Base-by-base conservation (phyloP, 75 land plant genomes). In the Ceratopteris richardii region DNA sequence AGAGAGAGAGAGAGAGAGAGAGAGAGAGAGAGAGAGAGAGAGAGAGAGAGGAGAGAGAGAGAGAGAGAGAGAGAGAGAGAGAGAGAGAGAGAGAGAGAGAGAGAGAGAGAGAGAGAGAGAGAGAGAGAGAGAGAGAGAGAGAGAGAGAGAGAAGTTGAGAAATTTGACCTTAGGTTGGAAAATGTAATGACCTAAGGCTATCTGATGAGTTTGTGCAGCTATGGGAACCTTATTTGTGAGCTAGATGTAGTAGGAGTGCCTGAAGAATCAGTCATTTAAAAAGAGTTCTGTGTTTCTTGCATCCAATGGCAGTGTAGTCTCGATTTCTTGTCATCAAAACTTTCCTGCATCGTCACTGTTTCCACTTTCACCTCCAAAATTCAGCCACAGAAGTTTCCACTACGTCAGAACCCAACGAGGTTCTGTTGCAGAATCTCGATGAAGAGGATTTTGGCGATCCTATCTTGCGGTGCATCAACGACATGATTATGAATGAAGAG, bases 401-500 rank as follows among this genome's bases (percentile, higher is more conserved):
- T 7, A 19, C 24, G 12, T 25, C 30, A 13, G 18, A 1, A 2
- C 56, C 4, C 17, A 1, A 2, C 6, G 17, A 23, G 30, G 7
- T 2, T 2, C 10, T 2, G 56, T 9, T 2, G 3, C 2, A 10
- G 2, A 4, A 2, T 23, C 24, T 3, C 24, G 30, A 26, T 3
- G 30, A 54, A 16, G 56, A 54, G 14, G 4, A 10, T 19, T 33
- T 57, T 37, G 9, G 7, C 10, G 41, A 33, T 31, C 41, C 41
- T 22, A 21, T 57, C 20, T 31, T 57, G 41, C 41, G 31, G 59
- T 31, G n/a, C 41, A 57, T 57, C 41, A 37, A 19, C 59, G 37
- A 57, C 10, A 37, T 37, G 1, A 29, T 33, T 16, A 40, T 40
- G 25, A 51, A 1, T 9, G 90, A 85, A 31, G 92, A 87, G 39